Evolutionary conservation across 768 basidiomycete genomes (phyloP).

Genomic region (Suillus discolor): DNA sequence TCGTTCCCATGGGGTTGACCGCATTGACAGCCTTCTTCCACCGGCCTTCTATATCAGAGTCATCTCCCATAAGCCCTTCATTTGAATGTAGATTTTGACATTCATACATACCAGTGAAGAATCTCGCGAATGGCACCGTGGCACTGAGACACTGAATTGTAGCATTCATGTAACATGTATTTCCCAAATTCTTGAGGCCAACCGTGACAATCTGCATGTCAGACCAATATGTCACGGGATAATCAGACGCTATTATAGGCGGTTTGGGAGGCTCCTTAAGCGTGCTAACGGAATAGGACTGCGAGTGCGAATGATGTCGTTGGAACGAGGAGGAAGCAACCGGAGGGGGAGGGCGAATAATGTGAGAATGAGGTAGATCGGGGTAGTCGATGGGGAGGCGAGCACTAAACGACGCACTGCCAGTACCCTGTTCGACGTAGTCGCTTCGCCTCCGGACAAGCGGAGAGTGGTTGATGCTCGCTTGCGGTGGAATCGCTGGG

Average conservation of each 20-base stretch:
- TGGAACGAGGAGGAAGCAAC: constrained; percentile 72
- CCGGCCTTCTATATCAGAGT: constrained; percentile 56
- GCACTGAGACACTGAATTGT: constrained; percentile 96
- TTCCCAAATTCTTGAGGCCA: constrained; percentile 92
- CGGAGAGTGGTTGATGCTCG: constrained; percentile 80
- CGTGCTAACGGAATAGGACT: constrained; percentile 36
- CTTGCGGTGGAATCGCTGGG: constrained; percentile 73
- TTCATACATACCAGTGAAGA: constrained; percentile 87
- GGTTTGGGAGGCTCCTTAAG: constrained; percentile 49
- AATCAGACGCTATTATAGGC: constrained; percentile 73
- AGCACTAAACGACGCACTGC: constrained; percentile 31
- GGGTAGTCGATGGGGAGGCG: constrained; percentile 81
- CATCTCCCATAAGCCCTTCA: constrained; percentile 3
- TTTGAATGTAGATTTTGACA: constrained; percentile 2
- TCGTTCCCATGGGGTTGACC: constrained; percentile 84
- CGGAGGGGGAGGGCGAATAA: constrained; percentile 78
- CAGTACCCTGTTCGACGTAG: constrained; percentile 68
- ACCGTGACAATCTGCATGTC: constrained; percentile 78
- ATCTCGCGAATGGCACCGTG: constrained; percentile 89
- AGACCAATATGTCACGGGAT: constrained; percentile 83
- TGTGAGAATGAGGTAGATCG: constrained; percentile 58
- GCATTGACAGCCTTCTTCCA: constrained; percentile 87
- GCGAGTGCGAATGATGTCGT: constrained; percentile 64
- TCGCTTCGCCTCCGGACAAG: constrained; percentile 75
- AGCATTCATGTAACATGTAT: constrained; percentile 99